Base-by-base conservation (phyloP, 2,329 filamentous ascomycete species). In the Diplodia scrobiculata region DNA sequence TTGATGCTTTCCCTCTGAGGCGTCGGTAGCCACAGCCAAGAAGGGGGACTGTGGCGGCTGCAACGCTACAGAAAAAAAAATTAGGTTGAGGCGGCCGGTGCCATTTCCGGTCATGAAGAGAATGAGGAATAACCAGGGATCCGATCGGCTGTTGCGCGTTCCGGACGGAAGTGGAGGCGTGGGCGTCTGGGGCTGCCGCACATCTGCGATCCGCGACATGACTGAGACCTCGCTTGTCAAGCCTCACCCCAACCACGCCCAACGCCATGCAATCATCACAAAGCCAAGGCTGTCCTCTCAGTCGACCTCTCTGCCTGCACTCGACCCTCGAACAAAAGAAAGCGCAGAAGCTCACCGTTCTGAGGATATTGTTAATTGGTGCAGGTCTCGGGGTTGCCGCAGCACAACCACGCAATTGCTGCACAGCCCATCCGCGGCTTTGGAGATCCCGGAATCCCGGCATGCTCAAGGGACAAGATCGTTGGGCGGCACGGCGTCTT, bases 201-300 rank as follows among this genome's bases (percentile, higher is more conserved):
- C 21, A 25, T 60, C 55, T 60, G 55, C 25, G 55, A 60, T 60
- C 55, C 55, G 55, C 55, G 55, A 60, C 55, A 27, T 17, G 45
- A 60, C 55, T 60, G 55, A 60, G 13, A 60, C 55, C 55, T 60
- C 55, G 55, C 55, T 47, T 60, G 55, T 60, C 55, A 60, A 60
- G 55, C 55, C 55, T 29, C 54, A 17, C 21, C 38, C 54, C 54
- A n/a, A 59, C 38, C 38, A 60, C 38, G 11, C 11, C 21, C 38
- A 29, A 29, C 55, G 38, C 55, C 25, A 32, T 47, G 38, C 55
- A 60, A 47, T 60, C 55, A 25, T 7, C 38, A 9, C 10, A 29
- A n/a, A 25, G 38, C 55, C 10, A 47, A 27, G 14, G 2, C 25
- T n/a, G 21, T n/a, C 38, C n/a, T 19, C 25, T 60, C 55, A 19